Base-by-base conservation (phyloP, 148 eudicot genomes). In the Chenopodium quinoa region DNA sequence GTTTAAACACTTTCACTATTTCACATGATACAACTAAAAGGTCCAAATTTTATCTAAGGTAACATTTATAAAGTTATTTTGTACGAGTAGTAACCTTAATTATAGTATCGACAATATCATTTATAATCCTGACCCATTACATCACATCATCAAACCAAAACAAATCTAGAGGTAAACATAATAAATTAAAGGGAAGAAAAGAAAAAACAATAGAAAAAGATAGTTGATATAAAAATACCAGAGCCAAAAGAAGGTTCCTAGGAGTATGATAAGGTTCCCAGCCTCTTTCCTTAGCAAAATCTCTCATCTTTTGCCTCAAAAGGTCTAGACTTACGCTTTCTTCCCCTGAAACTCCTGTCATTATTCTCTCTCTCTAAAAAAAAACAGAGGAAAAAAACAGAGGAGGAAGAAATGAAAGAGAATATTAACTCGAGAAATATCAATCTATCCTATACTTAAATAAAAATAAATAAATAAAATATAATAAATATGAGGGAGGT, bases 191-290 rank as follows among this genome's bases (percentile, higher is more conserved):
- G 5, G 34, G 37, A 34, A 23, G 4, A 1, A 17, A 71, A 32
- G 54, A 54, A 44, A 23, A 0, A 8, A 81, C 25, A 67, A 25
- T 11, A 23, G 78, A 68, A 65, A 10, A 75, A 9, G 44, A 37
- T 37, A 5, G 44, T 37, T 37, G 44, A 37, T 37, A 37, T 5
- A 10, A 12, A 25, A 4, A 23, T 91, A 94, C 97, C 93, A 94
- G 76, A 81, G 98, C 98, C 79, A 94, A 83, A 70, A 94, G 91
- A 48, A 94, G 92, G 73, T 94, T 94, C 82, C 98, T 86, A 58
- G 98, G 97, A 86, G 93, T 94, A 60, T 94, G 98, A 78, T 81
- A 84, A 56, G 84, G 84, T 4, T 84, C 91, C 98, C 97, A 94
- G 10, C 91, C 91, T 76, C 98, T 88, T 80, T 89, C 93, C 58